Evolutionary conservation across 1,284 basidiomycete species (phyloP).

Genomic region (Vanrija sp.): DNA sequence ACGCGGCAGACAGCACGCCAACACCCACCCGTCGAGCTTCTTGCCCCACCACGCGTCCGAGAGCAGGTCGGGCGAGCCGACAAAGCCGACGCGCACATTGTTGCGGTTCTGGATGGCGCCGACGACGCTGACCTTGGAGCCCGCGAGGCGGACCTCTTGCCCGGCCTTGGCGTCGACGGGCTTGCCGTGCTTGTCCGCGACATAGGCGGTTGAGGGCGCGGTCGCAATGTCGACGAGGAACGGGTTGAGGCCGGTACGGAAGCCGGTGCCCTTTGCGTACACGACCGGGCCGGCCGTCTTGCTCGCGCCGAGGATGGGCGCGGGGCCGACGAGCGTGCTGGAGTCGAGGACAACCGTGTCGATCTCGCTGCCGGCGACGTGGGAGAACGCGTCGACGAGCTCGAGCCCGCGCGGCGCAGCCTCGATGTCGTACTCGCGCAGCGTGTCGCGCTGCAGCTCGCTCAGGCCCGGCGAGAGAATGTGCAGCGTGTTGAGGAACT

Average conservation of each 20-base stretch:
- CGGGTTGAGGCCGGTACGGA: slow-evolving; percentile 72
- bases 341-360: slow-evolving; percentile 54
- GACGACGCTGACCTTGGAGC: slow-evolving; percentile 68
- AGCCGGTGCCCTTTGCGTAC: slow-evolving; percentile 11
- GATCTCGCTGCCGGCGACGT: slow-evolving; percentile 11
- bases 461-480: slow-evolving; percentile 63
- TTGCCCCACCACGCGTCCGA: slow-evolving; percentile 51
- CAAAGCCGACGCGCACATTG: slow-evolving; percentile 74
- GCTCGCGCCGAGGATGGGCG: slow-evolving; percentile 29
- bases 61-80: slow-evolving; percentile 76
- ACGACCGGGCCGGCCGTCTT: slow-evolving; percentile 4
- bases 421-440: slow-evolving; percentile 57
- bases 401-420: slow-evolving; percentile 15
- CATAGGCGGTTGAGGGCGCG: slow-evolving; percentile 58
- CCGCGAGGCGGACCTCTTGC: slow-evolving; percentile 63
- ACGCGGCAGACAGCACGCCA: too few relatives aligned
- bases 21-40: slow-evolving; percentile 51
- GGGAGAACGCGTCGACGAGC: slow-evolving; percentile 50
- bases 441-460: slow-evolving; percentile 52
- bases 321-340: slow-evolving; percentile 69
- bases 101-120: slow-evolving; percentile 82
- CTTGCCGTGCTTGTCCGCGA: slow-evolving; percentile 55
- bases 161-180: slow-evolving; percentile 61
- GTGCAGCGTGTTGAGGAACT: slow-evolving; percentile 75
- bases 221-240: slow-evolving; percentile 74